Evolutionary conservation across 305 asterid genomes (phyloP).

Genomic region (Euphrasia arctica): DNA sequence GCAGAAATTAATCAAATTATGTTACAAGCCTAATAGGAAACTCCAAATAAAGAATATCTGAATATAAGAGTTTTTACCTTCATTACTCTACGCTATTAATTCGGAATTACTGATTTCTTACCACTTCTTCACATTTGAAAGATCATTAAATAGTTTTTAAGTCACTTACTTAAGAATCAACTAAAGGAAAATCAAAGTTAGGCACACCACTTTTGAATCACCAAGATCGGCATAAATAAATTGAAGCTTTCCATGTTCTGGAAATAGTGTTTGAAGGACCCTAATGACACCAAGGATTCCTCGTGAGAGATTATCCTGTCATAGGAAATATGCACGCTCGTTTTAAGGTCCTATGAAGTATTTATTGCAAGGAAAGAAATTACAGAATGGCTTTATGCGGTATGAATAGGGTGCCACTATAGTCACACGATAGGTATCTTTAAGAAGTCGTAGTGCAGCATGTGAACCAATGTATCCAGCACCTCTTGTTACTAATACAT

Average conservation of each 20-base stretch:
- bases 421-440: conserved; percentile 77
- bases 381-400: conserved; percentile 1
- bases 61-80: no score
- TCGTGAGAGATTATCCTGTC: conserved; percentile 88
- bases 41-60: conserved; percentile 13
- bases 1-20: not conserved
- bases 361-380: not conserved
- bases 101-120: not conserved
- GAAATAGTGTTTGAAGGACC: conserved; percentile 69
- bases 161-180: conserved; percentile 74
- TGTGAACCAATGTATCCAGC: conserved; percentile 97
- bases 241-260: conserved; percentile 89
- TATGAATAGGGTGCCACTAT: conserved; percentile 63
- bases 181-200: conserved; percentile 15
- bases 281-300: conserved; percentile 85
- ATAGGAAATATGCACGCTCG: conserved; percentile 8
- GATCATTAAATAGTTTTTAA: not conserved
- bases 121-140: no score
- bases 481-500: conserved; percentile 92
- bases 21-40: conserved; percentile 8
- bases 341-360: not conserved
- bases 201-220: conserved; percentile 69
- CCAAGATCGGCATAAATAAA: conserved; percentile 92
- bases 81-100: not conserved
- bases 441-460: conserved; percentile 78